phyloP scores from a whole-genome alignment of 768 basidiomycete genomes.

The Dendrothele bispora region DNA sequence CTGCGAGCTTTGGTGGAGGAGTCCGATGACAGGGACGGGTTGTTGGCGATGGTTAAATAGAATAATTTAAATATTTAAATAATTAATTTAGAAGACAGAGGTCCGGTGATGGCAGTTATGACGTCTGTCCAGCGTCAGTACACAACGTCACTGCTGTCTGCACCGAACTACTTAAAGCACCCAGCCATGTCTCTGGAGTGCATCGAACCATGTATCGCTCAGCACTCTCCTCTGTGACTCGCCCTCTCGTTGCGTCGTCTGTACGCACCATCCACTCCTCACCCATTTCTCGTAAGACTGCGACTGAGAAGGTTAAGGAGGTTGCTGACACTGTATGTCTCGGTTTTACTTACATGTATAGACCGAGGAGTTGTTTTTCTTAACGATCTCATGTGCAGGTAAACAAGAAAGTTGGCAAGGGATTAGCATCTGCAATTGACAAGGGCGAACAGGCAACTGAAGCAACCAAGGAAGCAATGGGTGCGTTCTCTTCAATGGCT shows the following conservation, averaged over 20 bases:
- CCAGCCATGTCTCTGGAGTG: too few species aligned
- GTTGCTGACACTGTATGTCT: constrained; percentile 39
- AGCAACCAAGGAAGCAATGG: constrained; percentile 40
- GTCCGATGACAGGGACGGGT: not conserved
- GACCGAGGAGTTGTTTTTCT: not conserved
- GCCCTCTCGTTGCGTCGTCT: constrained; percentile 10
- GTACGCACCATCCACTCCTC: constrained; percentile 34
- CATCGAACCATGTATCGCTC: constrained; percentile 17
- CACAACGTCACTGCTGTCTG: too few species aligned
- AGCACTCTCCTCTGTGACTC: constrained; percentile 9
- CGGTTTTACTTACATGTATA: not conserved
- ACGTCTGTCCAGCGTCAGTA: too few species aligned
- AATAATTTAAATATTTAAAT: too few species aligned
- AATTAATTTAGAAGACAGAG: too few species aligned
- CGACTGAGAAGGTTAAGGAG: constrained; percentile 46
- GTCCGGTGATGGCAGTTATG: too few species aligned
- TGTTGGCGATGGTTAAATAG: too few species aligned
- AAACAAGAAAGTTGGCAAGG: constrained; percentile 44
- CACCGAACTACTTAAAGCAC: too few species aligned
- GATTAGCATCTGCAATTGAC: constrained; percentile 47
- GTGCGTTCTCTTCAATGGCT: too few species aligned
- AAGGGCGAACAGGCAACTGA: constrained; percentile 42
- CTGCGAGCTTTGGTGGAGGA: not conserved
- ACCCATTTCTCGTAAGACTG: constrained; percentile 33
- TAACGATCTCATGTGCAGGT: constrained; percentile 31